A percentile compares a stretch with the other conserved stretches of the same genome.
Conservation (phyloP, 2,329 filamentous ascomycete species). For the Claviceps spartinae region DNA sequence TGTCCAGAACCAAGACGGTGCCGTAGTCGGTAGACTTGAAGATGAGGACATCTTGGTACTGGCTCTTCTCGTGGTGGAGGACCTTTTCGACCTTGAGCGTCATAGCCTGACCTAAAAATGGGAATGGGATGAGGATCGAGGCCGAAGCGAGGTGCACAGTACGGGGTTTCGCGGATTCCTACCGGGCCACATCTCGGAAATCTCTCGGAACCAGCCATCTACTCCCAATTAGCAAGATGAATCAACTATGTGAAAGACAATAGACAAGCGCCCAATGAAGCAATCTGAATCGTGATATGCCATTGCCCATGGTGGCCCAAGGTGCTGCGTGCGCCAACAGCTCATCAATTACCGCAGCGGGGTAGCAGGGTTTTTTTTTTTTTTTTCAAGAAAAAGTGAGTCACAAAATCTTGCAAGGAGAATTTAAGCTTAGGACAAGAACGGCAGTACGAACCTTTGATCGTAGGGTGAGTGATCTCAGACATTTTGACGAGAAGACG, state of each 20-base stretch:
- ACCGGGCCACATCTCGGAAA: constrained; percentile 94
- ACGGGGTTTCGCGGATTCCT: constrained; percentile 10
- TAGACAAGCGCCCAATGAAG: too few species aligned
- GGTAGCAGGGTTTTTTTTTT: neutral
- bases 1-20: constrained; percentile 92
- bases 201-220: constrained; percentile 99
- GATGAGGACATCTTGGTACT: constrained; percentile 98
- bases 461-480: constrained; percentile 61
- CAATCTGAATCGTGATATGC: neutral
- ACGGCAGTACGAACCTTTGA: constrained; percentile 39
- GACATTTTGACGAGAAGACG: constrained; percentile 34
- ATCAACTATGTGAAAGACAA: neutral
- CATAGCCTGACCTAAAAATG: constrained; percentile 72
- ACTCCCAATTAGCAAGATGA: neutral
- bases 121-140: constrained; percentile 3
- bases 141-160: neutral
- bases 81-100: constrained; percentile 95
- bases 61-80: constrained; percentile 96
- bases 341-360: neutral
- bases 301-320: too few species aligned
- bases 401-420: neutral
- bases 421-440: constrained; percentile 1
- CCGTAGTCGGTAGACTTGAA: constrained; percentile 97
- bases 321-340: neutral
- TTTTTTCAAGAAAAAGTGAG: neutral